Evolutionary conservation across 176 grass and related monocot genomes (phyloP).

Genomic region (Dendrocalamus sinicus): DNA sequence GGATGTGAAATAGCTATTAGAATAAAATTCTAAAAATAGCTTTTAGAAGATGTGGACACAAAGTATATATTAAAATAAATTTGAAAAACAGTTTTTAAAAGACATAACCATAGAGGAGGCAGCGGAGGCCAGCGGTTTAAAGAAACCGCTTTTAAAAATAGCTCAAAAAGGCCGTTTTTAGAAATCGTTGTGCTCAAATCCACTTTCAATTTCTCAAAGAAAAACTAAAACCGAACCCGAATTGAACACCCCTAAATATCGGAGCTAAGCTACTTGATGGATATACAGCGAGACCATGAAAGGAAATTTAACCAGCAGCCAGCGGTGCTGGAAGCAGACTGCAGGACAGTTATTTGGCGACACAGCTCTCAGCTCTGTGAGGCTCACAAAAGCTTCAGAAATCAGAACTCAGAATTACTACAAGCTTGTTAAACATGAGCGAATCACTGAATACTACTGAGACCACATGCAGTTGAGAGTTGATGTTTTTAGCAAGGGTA

Average conservation of each 20-base stretch:
- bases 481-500: not conserved
- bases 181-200: no score
- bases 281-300: not conserved
- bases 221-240: no score
- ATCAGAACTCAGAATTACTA: not conserved
- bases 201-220: no score
- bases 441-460: not conserved
- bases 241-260: not conserved
- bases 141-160: no score
- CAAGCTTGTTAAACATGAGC: not conserved
- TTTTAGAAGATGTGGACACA: no score
- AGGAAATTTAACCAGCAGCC: not conserved
- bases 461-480: not conserved
- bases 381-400: not conserved
- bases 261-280: not conserved
- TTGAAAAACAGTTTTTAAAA: no score
- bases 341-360: not conserved
- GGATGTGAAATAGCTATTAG: no score
- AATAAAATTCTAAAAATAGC: no score
- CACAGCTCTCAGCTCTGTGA: not conserved
- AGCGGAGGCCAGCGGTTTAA: no score
- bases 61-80: no score
- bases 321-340: not conserved
- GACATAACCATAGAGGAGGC: no score
- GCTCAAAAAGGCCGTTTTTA: no score